Percentiles rank a stretch among this genome's conserved stretches.
Conservation (phyloP, 1,139 yeast genomes). For the Zygosaccharomyces pseudobailii region DNA sequence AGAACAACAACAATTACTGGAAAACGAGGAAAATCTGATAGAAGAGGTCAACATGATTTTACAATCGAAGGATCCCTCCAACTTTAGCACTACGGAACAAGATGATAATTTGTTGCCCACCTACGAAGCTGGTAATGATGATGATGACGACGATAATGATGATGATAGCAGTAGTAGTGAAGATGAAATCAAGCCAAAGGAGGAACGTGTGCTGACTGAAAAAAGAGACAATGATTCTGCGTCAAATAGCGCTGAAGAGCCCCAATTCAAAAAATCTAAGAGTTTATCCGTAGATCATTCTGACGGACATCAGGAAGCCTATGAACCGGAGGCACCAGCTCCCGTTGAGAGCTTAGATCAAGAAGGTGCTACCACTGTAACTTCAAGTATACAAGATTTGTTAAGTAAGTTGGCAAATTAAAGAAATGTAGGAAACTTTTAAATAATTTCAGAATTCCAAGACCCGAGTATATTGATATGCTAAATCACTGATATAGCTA, state of each 20-base stretch:
- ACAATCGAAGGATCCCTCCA: slow-evolving; percentile 26
- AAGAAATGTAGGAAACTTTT: background rate
- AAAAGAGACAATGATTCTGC: slow-evolving; percentile 3
- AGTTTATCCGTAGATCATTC: slow-evolving; percentile 4
- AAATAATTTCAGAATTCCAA: slow-evolving; percentile 18
- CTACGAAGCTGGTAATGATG: slow-evolving; percentile 25
- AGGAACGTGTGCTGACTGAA: background rate
- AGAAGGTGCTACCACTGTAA: slow-evolving; percentile 19
- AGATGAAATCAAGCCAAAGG: slow-evolving; percentile 5
- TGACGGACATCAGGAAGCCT: slow-evolving; percentile 4
- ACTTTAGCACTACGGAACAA: slow-evolving; percentile 6
- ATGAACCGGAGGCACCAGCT: slow-evolving; percentile 9
- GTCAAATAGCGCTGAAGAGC: slow-evolving; percentile 2
- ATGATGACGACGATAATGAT: slow-evolving; percentile 19
- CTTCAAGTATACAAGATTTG: slow-evolving; percentile 34
- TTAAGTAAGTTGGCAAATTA: slow-evolving; percentile 33
- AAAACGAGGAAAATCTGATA: slow-evolving; percentile 23
- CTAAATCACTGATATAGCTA: slow-evolving; percentile 24
- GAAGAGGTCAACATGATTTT: slow-evolving; percentile 28
- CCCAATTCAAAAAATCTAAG: slow-evolving; percentile 6
- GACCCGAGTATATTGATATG: slow-evolving; percentile 29
- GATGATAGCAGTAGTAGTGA: slow-evolving; percentile 15
- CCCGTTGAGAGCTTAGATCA: slow-evolving; percentile 1
- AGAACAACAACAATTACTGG: slow-evolving; percentile 20
- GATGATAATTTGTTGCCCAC: slow-evolving; percentile 26